Evolutionary conservation across 2,329 filamentous ascomycete genomes (phyloP).

Genomic region (Curvularia verruculosa): DNA sequence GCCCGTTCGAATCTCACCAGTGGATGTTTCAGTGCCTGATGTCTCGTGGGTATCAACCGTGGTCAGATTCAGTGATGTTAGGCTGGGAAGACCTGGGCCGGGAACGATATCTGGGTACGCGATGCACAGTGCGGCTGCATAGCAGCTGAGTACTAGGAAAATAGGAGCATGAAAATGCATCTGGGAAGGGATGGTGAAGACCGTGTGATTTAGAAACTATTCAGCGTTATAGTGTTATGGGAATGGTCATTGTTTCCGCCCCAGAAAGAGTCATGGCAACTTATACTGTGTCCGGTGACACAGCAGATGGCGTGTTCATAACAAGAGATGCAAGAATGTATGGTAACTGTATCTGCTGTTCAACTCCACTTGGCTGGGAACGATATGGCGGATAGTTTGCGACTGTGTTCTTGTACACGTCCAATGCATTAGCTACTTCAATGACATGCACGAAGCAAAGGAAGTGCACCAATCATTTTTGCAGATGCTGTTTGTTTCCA

Average conservation of each 20-base stretch:
- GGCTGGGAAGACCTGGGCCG: slow-evolving; percentile 12
- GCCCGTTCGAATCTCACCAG: not conserved
- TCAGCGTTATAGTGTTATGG: not conserved
- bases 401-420: not conserved
- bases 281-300: not conserved
- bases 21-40: not conserved
- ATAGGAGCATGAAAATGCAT: not conserved
- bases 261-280: not conserved
- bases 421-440: not conserved
- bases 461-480: not conserved
- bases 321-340: too few species aligned
- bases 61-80: slow-evolving; percentile 15
- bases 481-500: not conserved
- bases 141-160: not conserved
- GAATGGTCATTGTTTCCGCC: not conserved
- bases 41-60: slow-evolving; percentile 8
- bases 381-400: not conserved
- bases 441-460: not conserved
- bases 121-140: not conserved
- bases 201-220: not conserved
- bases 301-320: not conserved
- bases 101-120: not conserved
- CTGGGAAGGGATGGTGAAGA: not conserved
- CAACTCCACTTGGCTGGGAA: not conserved
- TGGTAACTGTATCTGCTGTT: not conserved